phyloP scores from a whole-genome alignment of 768 basidiomycete species.

The Lanmaoa rubissima region DNA sequence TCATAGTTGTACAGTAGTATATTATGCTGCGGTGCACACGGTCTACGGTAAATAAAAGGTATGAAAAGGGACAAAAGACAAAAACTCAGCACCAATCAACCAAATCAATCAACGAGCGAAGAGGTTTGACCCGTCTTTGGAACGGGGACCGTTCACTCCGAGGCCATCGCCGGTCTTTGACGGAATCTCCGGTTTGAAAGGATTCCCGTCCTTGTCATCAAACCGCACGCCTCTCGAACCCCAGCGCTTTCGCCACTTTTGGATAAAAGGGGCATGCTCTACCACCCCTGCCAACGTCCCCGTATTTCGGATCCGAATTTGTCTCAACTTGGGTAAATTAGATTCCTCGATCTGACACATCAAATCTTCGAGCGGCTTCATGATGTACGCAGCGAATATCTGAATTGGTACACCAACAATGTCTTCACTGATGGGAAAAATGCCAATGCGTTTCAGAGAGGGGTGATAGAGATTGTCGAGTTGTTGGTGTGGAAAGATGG shows the following conservation, averaged over 20 bases:
- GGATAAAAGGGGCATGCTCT: slow-evolving; percentile 25
- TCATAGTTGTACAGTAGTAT: slow-evolving; percentile 3
- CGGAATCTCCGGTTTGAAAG: slow-evolving; percentile 12
- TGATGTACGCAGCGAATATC: slow-evolving; percentile 39
- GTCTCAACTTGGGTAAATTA: slow-evolving; percentile 33
- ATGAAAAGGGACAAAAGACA: background rate
- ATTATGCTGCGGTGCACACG: background rate
- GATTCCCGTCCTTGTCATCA: slow-evolving; percentile 32
- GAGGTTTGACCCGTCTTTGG: background rate
- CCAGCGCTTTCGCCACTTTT: slow-evolving; percentile 33
- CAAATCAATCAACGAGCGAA: background rate
- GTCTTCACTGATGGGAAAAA: slow-evolving; percentile 42
- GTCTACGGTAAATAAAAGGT: background rate
- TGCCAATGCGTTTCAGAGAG: slow-evolving; percentile 41
- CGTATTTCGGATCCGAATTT: slow-evolving; percentile 41
- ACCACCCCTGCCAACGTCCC: slow-evolving; percentile 37
- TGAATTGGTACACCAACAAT: slow-evolving; percentile 35
- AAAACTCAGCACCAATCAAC: background rate
- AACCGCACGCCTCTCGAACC: slow-evolving; percentile 28
- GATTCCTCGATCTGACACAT: slow-evolving; percentile 38
- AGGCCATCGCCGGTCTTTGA: background rate
- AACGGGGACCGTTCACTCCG: background rate
- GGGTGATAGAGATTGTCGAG: slow-evolving; percentile 39
- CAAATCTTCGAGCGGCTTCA: slow-evolving; percentile 41
- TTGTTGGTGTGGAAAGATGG: slow-evolving; percentile 35